phyloP scores from a whole-genome alignment of 2,329 filamentous ascomycete genomes.

The Thelonectria discophora region DNA sequence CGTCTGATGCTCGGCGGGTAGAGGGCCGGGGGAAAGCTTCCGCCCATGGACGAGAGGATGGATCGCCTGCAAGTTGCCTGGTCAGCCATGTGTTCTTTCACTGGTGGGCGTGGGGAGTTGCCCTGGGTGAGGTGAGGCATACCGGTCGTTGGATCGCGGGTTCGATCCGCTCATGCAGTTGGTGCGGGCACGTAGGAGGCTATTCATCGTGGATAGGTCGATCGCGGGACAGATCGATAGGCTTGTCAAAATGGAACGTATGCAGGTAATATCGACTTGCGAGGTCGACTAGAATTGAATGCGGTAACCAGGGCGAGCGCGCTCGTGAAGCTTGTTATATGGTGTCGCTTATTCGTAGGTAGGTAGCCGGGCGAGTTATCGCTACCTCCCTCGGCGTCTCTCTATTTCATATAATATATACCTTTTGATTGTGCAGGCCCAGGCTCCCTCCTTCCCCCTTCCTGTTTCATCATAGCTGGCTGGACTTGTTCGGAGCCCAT shows the following conservation, averaged over 20 bases:
- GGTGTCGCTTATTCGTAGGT: no score
- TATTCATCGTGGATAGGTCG: slow-evolving; percentile 10
- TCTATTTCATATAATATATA: no score
- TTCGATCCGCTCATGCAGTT: slow-evolving; percentile 7
- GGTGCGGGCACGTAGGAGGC: slow-evolving; percentile 6
- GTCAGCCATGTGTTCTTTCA: slow-evolving; percentile 1
- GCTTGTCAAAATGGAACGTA: neutral
- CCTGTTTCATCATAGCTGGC: neutral
- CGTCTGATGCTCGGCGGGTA: slow-evolving; percentile 3
- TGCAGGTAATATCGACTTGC: no score
- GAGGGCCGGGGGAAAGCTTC: neutral
- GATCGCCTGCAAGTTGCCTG: slow-evolving; percentile 1
- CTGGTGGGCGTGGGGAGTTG: neutral
- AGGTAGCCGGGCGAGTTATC: no score
- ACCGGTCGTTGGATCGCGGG: slow-evolving; percentile 8
- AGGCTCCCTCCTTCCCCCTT: slow-evolving; percentile 1
- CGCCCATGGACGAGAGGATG: neutral
- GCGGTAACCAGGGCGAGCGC: no score
- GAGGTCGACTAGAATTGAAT: no score
- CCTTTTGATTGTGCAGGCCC: neutral
- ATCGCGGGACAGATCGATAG: neutral
- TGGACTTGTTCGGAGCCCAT: neutral
- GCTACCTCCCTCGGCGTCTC: no score
- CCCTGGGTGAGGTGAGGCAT: slow-evolving; percentile 1
- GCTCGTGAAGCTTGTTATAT: no score